Conservation (phyloP, 2,329 filamentous ascomycete species). For the Aspergillus floridensis region DNA sequence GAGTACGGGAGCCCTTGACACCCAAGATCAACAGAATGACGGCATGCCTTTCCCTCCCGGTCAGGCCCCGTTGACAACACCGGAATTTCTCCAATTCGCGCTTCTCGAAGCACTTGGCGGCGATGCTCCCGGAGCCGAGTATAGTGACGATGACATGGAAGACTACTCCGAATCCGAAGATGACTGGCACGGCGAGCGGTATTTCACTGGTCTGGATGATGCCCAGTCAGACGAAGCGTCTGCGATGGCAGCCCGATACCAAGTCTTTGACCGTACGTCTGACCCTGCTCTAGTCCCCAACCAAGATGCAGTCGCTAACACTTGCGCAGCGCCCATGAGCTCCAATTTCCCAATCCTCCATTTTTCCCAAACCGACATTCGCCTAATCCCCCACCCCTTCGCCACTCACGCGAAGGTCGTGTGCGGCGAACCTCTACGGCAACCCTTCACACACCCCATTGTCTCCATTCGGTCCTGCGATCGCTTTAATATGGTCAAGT, state of each 20-base stretch:
- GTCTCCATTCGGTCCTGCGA: conserved; percentile 36
- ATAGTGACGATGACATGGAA: conserved; percentile 16
- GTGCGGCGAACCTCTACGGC: conserved; percentile 29
- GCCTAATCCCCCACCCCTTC: conserved; percentile 35
- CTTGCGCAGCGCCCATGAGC: conserved; percentile 19
- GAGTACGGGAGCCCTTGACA: conserved; percentile 2
- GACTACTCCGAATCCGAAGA: conserved; percentile 18
- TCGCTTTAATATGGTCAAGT: conserved; percentile 57
- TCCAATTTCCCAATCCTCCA: conserved; percentile 42
- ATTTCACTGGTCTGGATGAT: conserved; percentile 16
- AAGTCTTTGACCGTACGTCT: conserved; percentile 21
- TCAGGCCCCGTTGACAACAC: conserved; percentile 17
- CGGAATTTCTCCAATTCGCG: conserved; percentile 23
- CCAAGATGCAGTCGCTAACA: conserved; percentile 5
- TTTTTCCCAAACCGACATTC: conserved; percentile 42
- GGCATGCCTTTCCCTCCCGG: conserved; percentile 3
- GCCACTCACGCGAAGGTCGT: conserved; percentile 31
- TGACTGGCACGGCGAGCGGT: conserved; percentile 13
- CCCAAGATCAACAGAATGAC: conserved; percentile 6
- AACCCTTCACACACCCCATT: conserved; percentile 26
- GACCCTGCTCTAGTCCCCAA: not conserved
- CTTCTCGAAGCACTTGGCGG: conserved; percentile 25
- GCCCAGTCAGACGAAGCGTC: conserved; percentile 18
- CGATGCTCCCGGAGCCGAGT: conserved; percentile 18
- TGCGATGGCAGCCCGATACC: conserved; percentile 11